Conservation (phyloP, 495 filamentous ascomycete species). For the Aspergillus saccharolyticus region DNA sequence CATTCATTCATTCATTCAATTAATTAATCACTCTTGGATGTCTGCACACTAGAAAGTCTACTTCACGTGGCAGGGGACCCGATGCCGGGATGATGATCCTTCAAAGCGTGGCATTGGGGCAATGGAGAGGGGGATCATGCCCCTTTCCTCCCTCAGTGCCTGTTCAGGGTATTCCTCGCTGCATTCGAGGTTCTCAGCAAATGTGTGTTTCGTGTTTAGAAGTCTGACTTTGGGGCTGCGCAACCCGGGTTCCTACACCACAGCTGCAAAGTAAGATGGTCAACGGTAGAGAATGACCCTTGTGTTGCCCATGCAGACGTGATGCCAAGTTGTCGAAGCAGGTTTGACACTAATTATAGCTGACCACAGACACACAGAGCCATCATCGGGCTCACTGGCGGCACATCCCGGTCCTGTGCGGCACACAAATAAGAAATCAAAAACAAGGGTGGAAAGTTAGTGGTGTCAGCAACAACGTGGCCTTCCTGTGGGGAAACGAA, state of each 20-base stretch:
- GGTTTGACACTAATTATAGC: constrained; percentile 2
- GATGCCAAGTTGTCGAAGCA: background rate
- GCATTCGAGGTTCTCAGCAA: background rate
- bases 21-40: background rate
- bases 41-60: background rate
- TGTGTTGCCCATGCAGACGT: background rate
- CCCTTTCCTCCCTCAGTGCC: too few relatives aligned
- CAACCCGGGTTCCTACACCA: background rate
- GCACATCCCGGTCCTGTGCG: background rate
- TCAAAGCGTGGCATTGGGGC: background rate
- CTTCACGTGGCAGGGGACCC: constrained; percentile 2
- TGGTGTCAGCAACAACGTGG: constrained; percentile 2
- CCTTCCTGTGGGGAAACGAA: constrained; percentile 2
- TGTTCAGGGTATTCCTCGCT: too few relatives aligned
- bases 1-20: background rate
- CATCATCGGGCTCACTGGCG: background rate
- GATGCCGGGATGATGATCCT: background rate
- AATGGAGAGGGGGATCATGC: background rate
- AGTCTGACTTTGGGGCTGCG: background rate
- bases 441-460: background rate
- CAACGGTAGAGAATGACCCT: background rate
- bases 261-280: background rate
- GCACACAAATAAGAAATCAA: too few relatives aligned
- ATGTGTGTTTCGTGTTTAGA: background rate
- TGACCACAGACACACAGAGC: background rate